Base-by-base conservation (phyloP, 2,329 filamentous ascomycete genomes). In the Podosphaera fusca region DNA sequence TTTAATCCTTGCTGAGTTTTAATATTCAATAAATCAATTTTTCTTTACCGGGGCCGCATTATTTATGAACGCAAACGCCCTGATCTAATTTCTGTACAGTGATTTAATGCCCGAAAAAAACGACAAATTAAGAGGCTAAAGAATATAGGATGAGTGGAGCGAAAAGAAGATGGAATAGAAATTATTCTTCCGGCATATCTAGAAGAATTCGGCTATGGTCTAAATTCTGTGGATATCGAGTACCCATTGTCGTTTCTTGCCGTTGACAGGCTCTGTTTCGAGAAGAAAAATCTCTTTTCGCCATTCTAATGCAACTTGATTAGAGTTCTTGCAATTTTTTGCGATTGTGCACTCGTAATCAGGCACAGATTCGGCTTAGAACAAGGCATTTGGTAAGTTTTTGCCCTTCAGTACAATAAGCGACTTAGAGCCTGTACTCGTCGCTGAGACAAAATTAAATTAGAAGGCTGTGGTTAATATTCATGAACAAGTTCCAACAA, bases 51-150 rank as follows among this genome's bases (percentile, higher is more conserved):
- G 31, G 8, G 50, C 10, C 6, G 50, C 6, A 50, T 50, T 31
- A n/a, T 9, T 14, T 7, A 50, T 9, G 29, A 31, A 30, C 8
- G 6, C 5, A 6, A 50, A 31, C 5, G 6, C 6, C 6, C 4
- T 8, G 4, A 31, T n/a, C 31, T 52, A 6, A 34, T 36, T 30
- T 9, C 53, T 4, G 60, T 65, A 66, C 61, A 59, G 54, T 49
- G 55, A 52, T 66, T 64, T 2, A 65, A 57, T 33, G 58, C 58
- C 7, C 56, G 59, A 61, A 66, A 66, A 14, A 61, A 47, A 58
- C 38, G 56, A 42, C 64, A 60, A 57, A 65, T 38, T 58, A 59
- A 59, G 63, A 50, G 64, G 64, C 62, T 66, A 60, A 38, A 65
- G 62, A 59, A 64, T 59, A 53, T 61, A 36, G 14, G 61, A 62